Base-by-base conservation (phyloP, 2,329 filamentous ascomycete genomes). In the Pseudogymnoascus sp. region DNA sequence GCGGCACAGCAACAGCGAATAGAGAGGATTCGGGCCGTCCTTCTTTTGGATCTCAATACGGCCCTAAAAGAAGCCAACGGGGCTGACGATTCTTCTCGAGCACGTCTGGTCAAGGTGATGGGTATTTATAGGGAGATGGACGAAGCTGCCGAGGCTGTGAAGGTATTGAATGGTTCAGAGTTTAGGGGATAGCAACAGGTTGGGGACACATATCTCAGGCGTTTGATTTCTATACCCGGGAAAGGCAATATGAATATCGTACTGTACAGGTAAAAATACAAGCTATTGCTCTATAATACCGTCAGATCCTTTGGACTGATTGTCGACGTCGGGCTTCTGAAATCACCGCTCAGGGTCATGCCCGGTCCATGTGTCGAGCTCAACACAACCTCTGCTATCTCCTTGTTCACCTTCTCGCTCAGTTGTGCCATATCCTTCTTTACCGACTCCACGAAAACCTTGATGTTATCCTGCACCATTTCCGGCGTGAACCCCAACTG, bases 401-500 rank as follows among this genome's bases (percentile, higher is more conserved):
- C 82, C 79, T 95, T 95, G 62, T 77, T 80, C 61, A 86, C 81
- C 63, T 80, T 79, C 68, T 90, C 85, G 67, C 83, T 85, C 70
- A 93, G 70, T 10, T 76, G 80, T 14, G 80, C 79, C 59, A 93
- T 87, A 73, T 96, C 91, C 70, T 85, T 85, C 84, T 91, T 96
- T 69, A 97, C 74, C 70, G 86, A 81, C 21, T 82, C 82, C 71
- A 97, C 80, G 66, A 96, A 85, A 24, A 85, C 80, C 76, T 87
- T 89, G 74, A 99, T 82, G 74, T 99, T 99, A 67, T 85, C 85
- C 73, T 88, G 85, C 77, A 99, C 77, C 82, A 95, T 86, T 70
- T 95, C 87, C 2, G 95, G 92, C 6, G 91, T 90, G 77, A 96
- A 96, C 1, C 85, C 89, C 72, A 99, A 77, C 77, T 97, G 92